phyloP scores from a whole-genome alignment of 1,139 yeast genomes.

The Geotrichum restrictum region DNA sequence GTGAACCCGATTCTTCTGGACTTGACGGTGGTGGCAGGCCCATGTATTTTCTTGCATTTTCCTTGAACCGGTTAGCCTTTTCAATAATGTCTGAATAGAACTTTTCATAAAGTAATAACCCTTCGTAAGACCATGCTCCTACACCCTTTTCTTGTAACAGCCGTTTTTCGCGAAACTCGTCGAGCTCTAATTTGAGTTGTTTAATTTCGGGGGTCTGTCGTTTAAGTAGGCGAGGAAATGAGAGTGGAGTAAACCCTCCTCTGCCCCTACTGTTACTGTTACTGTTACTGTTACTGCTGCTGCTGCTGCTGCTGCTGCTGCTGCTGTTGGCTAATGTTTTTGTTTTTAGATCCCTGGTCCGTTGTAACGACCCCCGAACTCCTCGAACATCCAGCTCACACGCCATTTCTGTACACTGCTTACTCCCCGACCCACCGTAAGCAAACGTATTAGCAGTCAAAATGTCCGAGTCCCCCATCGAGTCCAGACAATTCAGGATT shows the following conservation, averaged over 20 bases:
- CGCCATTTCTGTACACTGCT: slow-evolving; percentile 16
- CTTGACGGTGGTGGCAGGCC: background rate
- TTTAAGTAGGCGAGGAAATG: slow-evolving; percentile 2
- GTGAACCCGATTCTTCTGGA: background rate
- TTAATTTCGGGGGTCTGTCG: slow-evolving; percentile 3
- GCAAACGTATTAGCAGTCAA: slow-evolving; percentile 5
- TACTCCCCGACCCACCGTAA: slow-evolving; percentile 11
- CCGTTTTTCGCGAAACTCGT: slow-evolving; percentile 4
- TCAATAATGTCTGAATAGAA: slow-evolving; percentile 9
- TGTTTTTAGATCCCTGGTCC: background rate
- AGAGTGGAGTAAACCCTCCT: background rate
- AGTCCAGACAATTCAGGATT: slow-evolving; percentile 28
- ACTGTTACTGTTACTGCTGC: too few relatives aligned
- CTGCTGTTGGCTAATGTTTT: too few relatives aligned
- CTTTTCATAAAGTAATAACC: slow-evolving; percentile 14
- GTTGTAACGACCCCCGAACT: slow-evolving; percentile 7
- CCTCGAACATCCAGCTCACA: slow-evolving; percentile 20
- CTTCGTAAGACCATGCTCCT: slow-evolving; percentile 5
- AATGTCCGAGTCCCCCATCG: slow-evolving; percentile 27
- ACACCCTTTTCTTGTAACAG: background rate
- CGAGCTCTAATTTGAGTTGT: slow-evolving; percentile 1
- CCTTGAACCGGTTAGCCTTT: background rate
- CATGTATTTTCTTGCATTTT: background rate
- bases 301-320: too few relatives aligned
- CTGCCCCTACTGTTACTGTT: too few relatives aligned